Conservation (phyloP, 768 basidiomycete genomes). For the Mycena polygramma region DNA sequence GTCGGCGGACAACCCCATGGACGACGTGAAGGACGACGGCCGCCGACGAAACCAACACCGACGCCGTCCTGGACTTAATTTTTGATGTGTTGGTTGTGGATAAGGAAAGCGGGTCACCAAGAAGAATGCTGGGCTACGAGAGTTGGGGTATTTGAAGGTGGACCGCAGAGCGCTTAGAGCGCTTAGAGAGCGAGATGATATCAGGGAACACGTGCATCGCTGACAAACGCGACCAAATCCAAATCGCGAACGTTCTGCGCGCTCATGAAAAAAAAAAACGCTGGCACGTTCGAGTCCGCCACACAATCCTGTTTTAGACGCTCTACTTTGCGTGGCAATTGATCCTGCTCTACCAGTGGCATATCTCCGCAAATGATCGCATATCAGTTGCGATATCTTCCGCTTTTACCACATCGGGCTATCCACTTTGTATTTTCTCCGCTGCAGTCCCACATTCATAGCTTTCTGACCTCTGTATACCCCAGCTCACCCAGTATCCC, state of each 20-base stretch:
- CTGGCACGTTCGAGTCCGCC: too few species aligned
- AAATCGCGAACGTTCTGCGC: too few species aligned
- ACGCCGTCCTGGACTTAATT: not conserved
- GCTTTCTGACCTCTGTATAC: conserved; percentile 77
- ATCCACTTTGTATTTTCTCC: not conserved
- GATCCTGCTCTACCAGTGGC: conserved; percentile 9
- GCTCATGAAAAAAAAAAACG: too few species aligned
- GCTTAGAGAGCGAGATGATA: conserved; percentile 9
- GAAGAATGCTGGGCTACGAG: not conserved
- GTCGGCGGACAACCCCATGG: conserved; percentile 44
- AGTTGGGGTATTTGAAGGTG: too few species aligned
- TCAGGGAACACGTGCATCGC: not conserved
- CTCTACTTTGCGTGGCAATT: conserved; percentile 2
- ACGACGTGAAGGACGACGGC: conserved; percentile 7
- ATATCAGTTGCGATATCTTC: not conserved
- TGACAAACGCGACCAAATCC: too few species aligned
- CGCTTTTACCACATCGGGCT: not conserved
- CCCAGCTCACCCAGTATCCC: conserved; percentile 78
- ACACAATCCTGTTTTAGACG: too few species aligned
- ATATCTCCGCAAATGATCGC: conserved; percentile 7
- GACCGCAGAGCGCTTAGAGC: conserved; percentile 11
- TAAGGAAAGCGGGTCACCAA: not conserved
- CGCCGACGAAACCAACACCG: conserved; percentile 16
- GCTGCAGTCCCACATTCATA: conserved; percentile 50
- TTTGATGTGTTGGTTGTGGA: not conserved